phyloP scores from a whole-genome alignment of 768 basidiomycete species.

The Kwoniella dejecticola region DNA sequence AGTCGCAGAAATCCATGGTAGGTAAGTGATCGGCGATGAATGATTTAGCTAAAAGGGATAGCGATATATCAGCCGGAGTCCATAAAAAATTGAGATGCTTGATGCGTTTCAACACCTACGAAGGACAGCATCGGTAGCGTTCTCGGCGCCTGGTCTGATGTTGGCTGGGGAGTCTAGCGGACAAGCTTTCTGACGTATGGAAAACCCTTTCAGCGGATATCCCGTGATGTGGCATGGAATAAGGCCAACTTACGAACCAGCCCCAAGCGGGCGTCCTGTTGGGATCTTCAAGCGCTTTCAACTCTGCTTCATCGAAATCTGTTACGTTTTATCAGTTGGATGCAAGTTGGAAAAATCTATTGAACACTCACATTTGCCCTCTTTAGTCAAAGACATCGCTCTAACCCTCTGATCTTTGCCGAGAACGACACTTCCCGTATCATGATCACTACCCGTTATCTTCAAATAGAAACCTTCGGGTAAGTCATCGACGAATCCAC shows the following conservation, averaged over 20 bases:
- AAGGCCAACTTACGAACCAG: conserved; percentile 51
- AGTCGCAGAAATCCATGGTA: conserved; percentile 54
- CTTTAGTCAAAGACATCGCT: conserved; percentile 47
- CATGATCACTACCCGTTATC: conserved; percentile 54
- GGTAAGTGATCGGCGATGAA: conserved; percentile 52
- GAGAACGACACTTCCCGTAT: conserved; percentile 50
- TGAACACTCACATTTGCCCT: conserved; percentile 46
- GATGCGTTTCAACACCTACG: no score
- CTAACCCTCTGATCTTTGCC: conserved; percentile 52
- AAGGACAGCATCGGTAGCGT: conserved; percentile 36
- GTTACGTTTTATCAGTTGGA: not conserved
- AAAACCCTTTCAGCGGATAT: no score
- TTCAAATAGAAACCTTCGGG: conserved; percentile 46
- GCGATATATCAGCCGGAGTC: no score
- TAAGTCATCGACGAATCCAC: conserved; percentile 42
- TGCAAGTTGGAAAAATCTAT: not conserved
- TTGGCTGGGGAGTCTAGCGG: conserved; percentile 51
- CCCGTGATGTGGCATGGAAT: no score
- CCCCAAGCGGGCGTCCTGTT: conserved; percentile 48
- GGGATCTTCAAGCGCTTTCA: conserved; percentile 46
- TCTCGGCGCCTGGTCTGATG: conserved; percentile 44
- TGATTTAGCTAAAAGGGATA: conserved; percentile 41
- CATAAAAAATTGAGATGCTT: no score
- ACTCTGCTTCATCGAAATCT: conserved; percentile 50
- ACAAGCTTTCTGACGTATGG: conserved; percentile 53